Base-by-base conservation (phyloP, 2,329 filamentous ascomycete species). In the Phyllosticta citriasiana region DNA sequence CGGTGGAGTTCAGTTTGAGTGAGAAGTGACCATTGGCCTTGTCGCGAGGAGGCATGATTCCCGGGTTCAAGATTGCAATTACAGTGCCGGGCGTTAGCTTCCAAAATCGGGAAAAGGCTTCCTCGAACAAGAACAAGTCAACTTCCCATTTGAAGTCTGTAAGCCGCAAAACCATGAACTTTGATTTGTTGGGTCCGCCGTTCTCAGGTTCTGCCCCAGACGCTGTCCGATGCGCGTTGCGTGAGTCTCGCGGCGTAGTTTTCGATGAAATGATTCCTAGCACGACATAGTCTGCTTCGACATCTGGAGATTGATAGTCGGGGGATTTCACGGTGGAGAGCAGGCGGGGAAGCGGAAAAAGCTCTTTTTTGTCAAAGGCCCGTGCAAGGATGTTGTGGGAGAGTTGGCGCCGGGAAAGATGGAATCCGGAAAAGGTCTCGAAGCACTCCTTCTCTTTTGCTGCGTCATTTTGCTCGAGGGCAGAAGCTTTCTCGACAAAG, bases 11-110 rank as follows among this genome's bases (percentile, higher is more conserved):
- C 65, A 99, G 83, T 14, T 91, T 88, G 4, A 99, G 79, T 57
- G 87, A 90, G 75, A 97, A 99, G 33, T 85, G 84, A 26, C 91
- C 91, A 0, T 88, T 93, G 64, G 92, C 89, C 16, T 84, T 80
- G 63, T 85, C 86, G 0, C 88, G 88, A 0, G 93, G 93, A 2
- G 93, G 91, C 85, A 99, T 89, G 67, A 97, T 88, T 19, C 80
- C 85, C 1, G 94, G 94, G 70, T 99, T 99, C 30, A 99, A 80
- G 26, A 99, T 89, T 4, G 93, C 94, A 61, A 99, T 80, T 1
- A 97, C 82, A 0, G 92, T 97, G n/a, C 94, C 94, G 1, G 90
- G 84, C 0, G 86, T 86, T n/a, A 97, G 79, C 71, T 96, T 96
- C 88, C 93, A 97, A 77, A 94, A 99, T 60, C 89, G 86, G 16